Evolutionary conservation across 306 rosid genomes (phyloP), one percentile per base, ranked within the genome.

Genomic region (Dalbergia cultrata): DNA sequence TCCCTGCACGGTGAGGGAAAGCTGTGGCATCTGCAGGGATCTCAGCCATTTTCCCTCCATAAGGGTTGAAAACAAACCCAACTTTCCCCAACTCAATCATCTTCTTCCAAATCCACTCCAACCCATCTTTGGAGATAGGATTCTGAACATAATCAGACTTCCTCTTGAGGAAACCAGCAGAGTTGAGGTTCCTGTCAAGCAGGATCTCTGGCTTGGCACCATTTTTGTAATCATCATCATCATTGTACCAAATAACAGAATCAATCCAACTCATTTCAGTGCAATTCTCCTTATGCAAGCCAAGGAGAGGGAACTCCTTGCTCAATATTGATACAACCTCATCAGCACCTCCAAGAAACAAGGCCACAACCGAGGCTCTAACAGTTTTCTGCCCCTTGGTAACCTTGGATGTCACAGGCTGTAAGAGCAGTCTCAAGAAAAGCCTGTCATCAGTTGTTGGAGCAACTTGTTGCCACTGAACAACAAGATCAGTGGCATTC

Each of bases 1-100:
- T 94, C 14, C 98, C 98, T 0, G 87, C 87, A 4, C 97, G 87
- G 70, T 94, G 98, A 16, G 98, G 95, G 50, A 94, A 94, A 7
- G 98, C 86, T 0, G 91, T 84, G 0, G 88, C 98, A 43, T 75
- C 85, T 11, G 86, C 34, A 1, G 86, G 2, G 17, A 79, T 82
- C 78, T 82, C 67, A n/a, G 66, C 34, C 89, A 86, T 86, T 72
- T 60, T 86, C 5, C 89, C 89, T 8, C 89, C 89, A 21, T 86
- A 86, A 11, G 87, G 89, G 10, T 86, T 86, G 70, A 86, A 86
- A 75, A 82, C 86, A 18, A 86, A 59, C 5, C 86, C 86, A 4
- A 34, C 18, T 70, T 86, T 82, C 2, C 87, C 89, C 39, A 82
- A 33, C 21, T 79, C 82, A 52, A 86, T 80, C 89, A 86, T 75